Evolutionary conservation across 2,329 filamentous ascomycete genomes (phyloP), one percentile per base, ranked within the genome.

Genomic region (Cryoendolithus antarcticus): DNA sequence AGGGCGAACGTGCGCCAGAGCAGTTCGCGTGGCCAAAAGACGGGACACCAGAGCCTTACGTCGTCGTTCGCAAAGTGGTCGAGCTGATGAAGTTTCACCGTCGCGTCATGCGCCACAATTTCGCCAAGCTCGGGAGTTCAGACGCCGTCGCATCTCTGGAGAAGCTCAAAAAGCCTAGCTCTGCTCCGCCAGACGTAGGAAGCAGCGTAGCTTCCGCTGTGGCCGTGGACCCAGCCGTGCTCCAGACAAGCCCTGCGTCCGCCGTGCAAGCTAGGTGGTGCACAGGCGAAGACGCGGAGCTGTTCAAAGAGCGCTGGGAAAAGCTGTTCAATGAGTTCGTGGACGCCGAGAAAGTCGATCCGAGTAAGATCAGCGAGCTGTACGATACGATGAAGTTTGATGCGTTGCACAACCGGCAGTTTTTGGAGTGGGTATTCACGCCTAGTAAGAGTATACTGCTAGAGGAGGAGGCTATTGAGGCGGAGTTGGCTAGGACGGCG

Each of bases 341-440:
- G 48, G 93, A 98, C 59, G 82, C 84, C 1, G 91, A 98, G 54
- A 98, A 98, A 66, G 86, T 96, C 11, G 91, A 98, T 60, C 93
- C 93, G 11, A 94, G 88, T 69, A 98, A 98, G 66, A 89, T 98
- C 45, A 95, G 86, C 4, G 91, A 98, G 64, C 73, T 98, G 2
- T 98, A 98, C 60, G 91, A 98, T 60, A 96, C 89, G 12, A 96
- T 98, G 91, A 98, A 98, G 62, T 98, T 96, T 48, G 91, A 98
- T 59, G 91, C 91, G 1, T 70, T 98, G 9, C 93, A 98, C 62
- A 98, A 98, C 56, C 79, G 91, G 2, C 85, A 86, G 46, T 98
- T 98, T 54, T 67, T 98, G 3, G 91, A 98, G 60, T 96, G 91
- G 85, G 82, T 95, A 0, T 98, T 98, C 52, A 93, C 86, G 10